These are phyloP conservation scores for Aspergillus pseudoglaucus DNA, from an alignment of 2,329 filamentous ascomycete species.

Conservation along the genomic window DNA sequence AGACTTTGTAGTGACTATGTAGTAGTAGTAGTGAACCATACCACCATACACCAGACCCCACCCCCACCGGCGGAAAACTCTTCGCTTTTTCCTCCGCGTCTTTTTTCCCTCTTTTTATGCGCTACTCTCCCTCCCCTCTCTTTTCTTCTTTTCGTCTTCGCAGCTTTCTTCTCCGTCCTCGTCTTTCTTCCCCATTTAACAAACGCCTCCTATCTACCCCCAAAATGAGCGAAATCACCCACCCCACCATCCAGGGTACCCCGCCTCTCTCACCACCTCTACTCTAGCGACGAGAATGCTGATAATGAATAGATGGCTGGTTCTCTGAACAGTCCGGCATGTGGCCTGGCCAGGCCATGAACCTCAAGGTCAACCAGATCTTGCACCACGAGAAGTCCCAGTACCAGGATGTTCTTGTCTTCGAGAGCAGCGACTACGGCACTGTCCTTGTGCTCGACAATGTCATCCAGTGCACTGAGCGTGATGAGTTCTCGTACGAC, in stretches of 20 bases:
- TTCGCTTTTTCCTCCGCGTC: slow-evolving; percentile 11
- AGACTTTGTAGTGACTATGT: too few relatives aligned
- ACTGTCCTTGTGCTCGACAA: slow-evolving; percentile 96
- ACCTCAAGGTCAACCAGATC: slow-evolving; percentile 93
- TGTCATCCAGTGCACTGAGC: slow-evolving; percentile 97
- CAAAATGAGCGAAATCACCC: slow-evolving; percentile 64
- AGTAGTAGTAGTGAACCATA: neutral
- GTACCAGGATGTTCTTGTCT: slow-evolving; percentile 98
- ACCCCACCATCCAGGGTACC: slow-evolving; percentile 70
- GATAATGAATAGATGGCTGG: slow-evolving; percentile 74
- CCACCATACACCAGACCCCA: neutral
- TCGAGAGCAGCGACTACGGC: slow-evolving; percentile 95
- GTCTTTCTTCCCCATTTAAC: slow-evolving; percentile 9
- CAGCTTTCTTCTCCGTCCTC: slow-evolving; percentile 14
- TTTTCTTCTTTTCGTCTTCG: slow-evolving; percentile 18
- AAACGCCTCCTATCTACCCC: slow-evolving; percentile 8
- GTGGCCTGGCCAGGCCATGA: slow-evolving; percentile 99
- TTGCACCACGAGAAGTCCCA: slow-evolving; percentile 98
- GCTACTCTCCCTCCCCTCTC: slow-evolving; percentile 6
- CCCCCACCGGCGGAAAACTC: neutral
- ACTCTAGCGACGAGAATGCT: slow-evolving; percentile 6
- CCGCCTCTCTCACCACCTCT: slow-evolving; percentile 15
- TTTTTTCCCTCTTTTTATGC: slow-evolving; percentile 6
- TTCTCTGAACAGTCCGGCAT: slow-evolving; percentile 98
- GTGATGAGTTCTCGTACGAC: slow-evolving; percentile 84